Conservation (phyloP, 2,329 filamentous ascomycete genomes). For the Stemphylium lycopersici region DNA sequence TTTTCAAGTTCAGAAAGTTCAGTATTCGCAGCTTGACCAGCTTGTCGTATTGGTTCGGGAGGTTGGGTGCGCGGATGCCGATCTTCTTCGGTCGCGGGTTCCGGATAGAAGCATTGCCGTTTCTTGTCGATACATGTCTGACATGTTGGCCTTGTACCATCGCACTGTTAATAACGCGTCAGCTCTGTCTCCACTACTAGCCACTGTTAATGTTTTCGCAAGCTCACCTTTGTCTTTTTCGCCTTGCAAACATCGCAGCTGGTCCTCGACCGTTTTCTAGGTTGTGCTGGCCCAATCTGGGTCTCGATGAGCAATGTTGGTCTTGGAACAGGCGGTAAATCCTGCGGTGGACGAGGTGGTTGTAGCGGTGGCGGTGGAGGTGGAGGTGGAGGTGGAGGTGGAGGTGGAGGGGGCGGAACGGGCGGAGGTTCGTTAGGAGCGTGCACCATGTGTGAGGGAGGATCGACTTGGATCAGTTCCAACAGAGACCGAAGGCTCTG, state of each 20-base stretch:
- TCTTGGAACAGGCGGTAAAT: slow-evolving; percentile 2
- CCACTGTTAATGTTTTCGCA: not conserved
- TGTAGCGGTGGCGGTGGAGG: slow-evolving; percentile 12
- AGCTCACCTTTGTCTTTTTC: slow-evolving; percentile 45
- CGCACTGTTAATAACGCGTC: slow-evolving; percentile 38
- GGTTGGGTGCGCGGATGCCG: slow-evolving; percentile 19
- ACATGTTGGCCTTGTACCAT: slow-evolving; percentile 43
- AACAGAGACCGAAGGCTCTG: slow-evolving; percentile 47
- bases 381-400: slow-evolving; percentile 15
- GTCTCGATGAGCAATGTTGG: slow-evolving; percentile 10
- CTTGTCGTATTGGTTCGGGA: slow-evolving; percentile 22
- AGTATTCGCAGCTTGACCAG: slow-evolving; percentile 22
- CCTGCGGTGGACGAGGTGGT: slow-evolving; percentile 6
- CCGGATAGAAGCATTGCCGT: slow-evolving; percentile 43
- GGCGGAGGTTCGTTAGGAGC: slow-evolving; percentile 24
- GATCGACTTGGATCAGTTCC: slow-evolving; percentile 43
- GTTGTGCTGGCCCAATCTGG: slow-evolving; percentile 15
- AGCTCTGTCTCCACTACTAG: not conserved
- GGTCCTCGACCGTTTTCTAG: slow-evolving; percentile 34
- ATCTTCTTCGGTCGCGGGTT: slow-evolving; percentile 25
- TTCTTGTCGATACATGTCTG: slow-evolving; percentile 45
- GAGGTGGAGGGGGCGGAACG: slow-evolving; percentile 17
- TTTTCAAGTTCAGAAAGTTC: slow-evolving; percentile 42
- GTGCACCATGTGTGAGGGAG: slow-evolving; percentile 17
- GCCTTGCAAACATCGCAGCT: slow-evolving; percentile 46